Evolutionary conservation across 2,329 filamentous ascomycete species (phyloP), one percentile per base, ranked within the genome.

Genomic region (Fusarium cicatricum): DNA sequence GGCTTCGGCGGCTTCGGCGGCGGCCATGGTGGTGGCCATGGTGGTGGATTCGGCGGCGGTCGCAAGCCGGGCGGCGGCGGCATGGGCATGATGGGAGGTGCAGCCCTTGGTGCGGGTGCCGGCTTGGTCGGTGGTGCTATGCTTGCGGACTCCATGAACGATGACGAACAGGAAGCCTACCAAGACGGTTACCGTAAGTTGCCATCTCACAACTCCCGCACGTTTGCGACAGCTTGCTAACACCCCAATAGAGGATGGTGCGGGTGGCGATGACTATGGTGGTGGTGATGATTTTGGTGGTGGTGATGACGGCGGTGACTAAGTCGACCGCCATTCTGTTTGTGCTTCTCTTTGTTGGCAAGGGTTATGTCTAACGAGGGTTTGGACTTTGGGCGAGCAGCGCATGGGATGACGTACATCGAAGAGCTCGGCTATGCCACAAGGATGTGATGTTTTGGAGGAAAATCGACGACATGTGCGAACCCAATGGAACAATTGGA

Each of bases 101-200:
- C 88, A 9, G 90, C 90, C 17, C 78, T 96, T 37, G 92, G 92
- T 77, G 74, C 91, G 4, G 92, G 92, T 64, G 92, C 89, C 60
- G 92, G 92, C 73, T 70, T 97, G 71, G 68, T 97, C 1, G 93
- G 92, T 65, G 92, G 92, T 50, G 84, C 86, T 58, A 59, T 96
- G 67, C 74, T 96, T 28, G 88, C 82, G 2, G 80, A 89, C 69
- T 87, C 88, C 1, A 80, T 93, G 44, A 77, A 90, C 51, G 84
- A 88, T 57, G 72, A 82, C 40, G 75, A 90, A 62, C 76, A 88
- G 55, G 79, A 85, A 5, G 82, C 84, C 26, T 88, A 82, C 51
- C 66, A 76, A 34, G 74, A 81, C 0, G 80, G 79, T 50, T 78
- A 72, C 53, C 47, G 75, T 78, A 65, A 71, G 75, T 72, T 14